phyloP scores from a whole-genome alignment of 768 basidiomycete genomes.

The Myochromella boudieri region DNA sequence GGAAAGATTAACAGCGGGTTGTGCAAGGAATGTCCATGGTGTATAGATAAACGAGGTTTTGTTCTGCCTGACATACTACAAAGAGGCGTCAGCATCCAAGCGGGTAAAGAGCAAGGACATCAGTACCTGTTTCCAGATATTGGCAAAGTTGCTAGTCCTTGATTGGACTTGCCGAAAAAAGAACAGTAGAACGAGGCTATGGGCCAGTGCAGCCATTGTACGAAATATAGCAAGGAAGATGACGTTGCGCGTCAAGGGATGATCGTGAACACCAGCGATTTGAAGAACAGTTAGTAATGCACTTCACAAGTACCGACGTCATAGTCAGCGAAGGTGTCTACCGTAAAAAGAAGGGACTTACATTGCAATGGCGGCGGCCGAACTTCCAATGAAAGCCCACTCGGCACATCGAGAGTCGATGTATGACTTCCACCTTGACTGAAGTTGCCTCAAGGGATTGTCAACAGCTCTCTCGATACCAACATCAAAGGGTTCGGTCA shows the following conservation, averaged over 20 bases:
- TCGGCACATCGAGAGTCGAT: slow-evolving; percentile 5
- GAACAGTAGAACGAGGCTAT: slow-evolving; percentile 2
- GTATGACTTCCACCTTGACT: background rate
- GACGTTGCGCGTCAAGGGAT: slow-evolving; percentile 1
- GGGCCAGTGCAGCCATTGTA: background rate
- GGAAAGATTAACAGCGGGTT: slow-evolving; percentile 3
- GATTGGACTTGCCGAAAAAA: background rate
- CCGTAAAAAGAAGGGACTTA: background rate
- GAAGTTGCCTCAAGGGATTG: background rate
- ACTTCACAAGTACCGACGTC: no score
- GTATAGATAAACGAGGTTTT: background rate
- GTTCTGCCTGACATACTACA: no score
- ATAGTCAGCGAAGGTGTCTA: no score
- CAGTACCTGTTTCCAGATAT: slow-evolving; percentile 1
- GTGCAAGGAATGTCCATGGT: slow-evolving; percentile 5
- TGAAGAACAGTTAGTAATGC: no score
- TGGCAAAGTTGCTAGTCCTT: slow-evolving; percentile 3
- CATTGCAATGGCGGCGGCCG: background rate
- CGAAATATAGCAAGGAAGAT: slow-evolving; percentile 5
- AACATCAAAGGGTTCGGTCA: background rate
- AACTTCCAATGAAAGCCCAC: slow-evolving; percentile 3
- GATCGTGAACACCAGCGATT: background rate
- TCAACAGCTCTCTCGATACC: background rate
- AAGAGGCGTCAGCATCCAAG: no score
- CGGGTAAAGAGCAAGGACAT: no score